phyloP scores from a whole-genome alignment of 768 basidiomycete species.

The Naganishia onofrii region DNA sequence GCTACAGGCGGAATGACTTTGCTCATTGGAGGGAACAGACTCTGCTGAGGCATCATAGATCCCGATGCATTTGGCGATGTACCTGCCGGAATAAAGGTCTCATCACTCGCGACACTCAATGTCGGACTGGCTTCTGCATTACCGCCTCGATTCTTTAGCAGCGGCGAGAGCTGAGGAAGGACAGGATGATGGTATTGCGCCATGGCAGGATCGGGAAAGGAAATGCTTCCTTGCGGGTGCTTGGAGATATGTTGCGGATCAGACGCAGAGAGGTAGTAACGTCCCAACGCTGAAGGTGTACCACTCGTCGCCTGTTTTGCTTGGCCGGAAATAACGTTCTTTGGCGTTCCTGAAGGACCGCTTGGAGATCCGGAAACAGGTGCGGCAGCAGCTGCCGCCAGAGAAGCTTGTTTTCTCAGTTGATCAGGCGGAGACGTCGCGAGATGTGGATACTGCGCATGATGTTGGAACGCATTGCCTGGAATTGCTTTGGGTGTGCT shows the following conservation, averaged over 20 bases:
- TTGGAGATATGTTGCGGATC: conserved; percentile 33
- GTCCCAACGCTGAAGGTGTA: conserved; percentile 29
- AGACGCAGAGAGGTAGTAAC: conserved; percentile 32
- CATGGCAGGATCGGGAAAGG: conserved; percentile 23
- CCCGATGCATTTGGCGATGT: neutral
- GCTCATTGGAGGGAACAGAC: conserved; percentile 16
- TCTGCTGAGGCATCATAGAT: neutral
- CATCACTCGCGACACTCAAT: conserved; percentile 33
- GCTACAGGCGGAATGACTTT: conserved; percentile 12
- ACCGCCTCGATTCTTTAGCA: conserved; percentile 19
- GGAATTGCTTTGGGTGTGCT: conserved; percentile 2
- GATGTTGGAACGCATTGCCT: conserved; percentile 7
- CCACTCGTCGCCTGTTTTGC: neutral
- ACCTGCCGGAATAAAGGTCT: conserved; percentile 27
- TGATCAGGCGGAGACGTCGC: conserved; percentile 26
- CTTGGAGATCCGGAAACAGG: neutral
- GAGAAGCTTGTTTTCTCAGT: conserved; percentile 23
- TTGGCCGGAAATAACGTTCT: neutral
- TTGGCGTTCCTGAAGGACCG: too few relatives aligned
- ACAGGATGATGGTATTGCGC: conserved; percentile 21
- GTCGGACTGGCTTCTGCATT: conserved; percentile 27
- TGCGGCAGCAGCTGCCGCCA: conserved; percentile 1
- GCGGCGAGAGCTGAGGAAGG: conserved; percentile 22
- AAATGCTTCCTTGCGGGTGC: conserved; percentile 21
- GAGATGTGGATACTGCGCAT: conserved; percentile 9